Base-by-base conservation (phyloP, 2,329 filamentous ascomycete genomes). In the Penicillium sclerotigenum region DNA sequence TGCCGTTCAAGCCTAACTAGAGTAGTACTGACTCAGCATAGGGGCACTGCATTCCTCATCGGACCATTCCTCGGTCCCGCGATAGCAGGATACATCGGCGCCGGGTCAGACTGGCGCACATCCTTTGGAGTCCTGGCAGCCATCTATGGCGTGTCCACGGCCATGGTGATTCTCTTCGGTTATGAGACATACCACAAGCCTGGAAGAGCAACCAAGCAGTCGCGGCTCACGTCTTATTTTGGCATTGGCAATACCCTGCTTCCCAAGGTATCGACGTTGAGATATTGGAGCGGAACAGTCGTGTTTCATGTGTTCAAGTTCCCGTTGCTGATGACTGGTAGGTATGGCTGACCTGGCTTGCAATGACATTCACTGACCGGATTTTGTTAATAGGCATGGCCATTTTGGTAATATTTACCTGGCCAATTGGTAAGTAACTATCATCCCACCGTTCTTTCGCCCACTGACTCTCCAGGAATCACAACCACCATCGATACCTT, bases 1-100 rank as follows among this genome's bases (percentile, higher is more conserved):
- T 47, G 11, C 37, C n/a, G 6, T 5, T 6, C 29, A 18, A 22
- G 24, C 31, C 6, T 11, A 22, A 33, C 26, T 1, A 33, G 37
- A 28, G 37, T 11, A 40, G 22, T 16, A 36, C 37, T 61, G 46
- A 62, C 26, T 14, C 20, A 18, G 1, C n/a, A 28, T 28, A 64
- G 68, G 72, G 72, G 68, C 9, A 73, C 70, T 4, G 70, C 70
- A 0, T 75, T 75, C 46, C 60, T 75, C 1, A 63, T 74, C 24
- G 73, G 73, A 0, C 72, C 73, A 2, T 75, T 72, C 47, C 59
- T 75, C 4, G 72, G 72, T 0, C 73, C 73, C 18, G 69, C 71
- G 1, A 55, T 75, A 7, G 72, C 72, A 8, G 73, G 72, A n/a
- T 75, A 74, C 38, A 69, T 74, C 20, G 59, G 70, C 13, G 65